Evolutionary conservation across 176 grass and related monocot genomes (phyloP).

Genomic region (Musa schizocarpa): DNA sequence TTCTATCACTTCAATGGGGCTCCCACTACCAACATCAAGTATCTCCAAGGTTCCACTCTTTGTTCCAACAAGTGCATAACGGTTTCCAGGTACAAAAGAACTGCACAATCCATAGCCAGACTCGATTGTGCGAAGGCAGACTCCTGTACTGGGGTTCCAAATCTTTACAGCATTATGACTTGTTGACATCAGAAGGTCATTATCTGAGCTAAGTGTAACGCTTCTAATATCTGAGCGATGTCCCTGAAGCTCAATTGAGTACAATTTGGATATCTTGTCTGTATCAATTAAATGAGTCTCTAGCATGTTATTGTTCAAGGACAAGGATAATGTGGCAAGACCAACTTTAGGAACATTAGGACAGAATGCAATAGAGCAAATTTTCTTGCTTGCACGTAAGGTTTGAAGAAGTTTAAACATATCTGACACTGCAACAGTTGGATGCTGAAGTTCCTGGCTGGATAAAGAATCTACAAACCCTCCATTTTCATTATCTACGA

Average conservation of each 20-base stretch:
- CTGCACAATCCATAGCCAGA: conserved; percentile 86
- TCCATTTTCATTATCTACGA: conserved; percentile 34
- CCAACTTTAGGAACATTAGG: conserved; percentile 50
- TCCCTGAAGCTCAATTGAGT: conserved; percentile 79
- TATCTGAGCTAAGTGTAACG: conserved; percentile 69
- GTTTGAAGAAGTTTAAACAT: conserved; percentile 74
- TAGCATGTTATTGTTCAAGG: conserved; percentile 81
- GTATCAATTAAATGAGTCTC: conserved; percentile 63
- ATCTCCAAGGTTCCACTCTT: conserved; percentile 83
- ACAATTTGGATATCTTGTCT: conserved; percentile 59
- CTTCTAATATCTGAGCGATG: conserved; percentile 83
- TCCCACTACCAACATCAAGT: conserved; percentile 89
- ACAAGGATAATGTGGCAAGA: conserved; percentile 61
- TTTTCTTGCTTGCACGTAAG: conserved; percentile 74
- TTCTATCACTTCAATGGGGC: conserved; percentile 59
- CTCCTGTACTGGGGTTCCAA: conserved; percentile 85
- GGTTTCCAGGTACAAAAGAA: conserved; percentile 78
- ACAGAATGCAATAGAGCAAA: conserved; percentile 69
- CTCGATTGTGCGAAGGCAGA: conserved; percentile 83
- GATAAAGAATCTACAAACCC: conserved; percentile 40
- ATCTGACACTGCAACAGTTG: conserved; percentile 53
- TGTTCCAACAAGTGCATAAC: conserved; percentile 76
- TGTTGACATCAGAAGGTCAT: conserved; percentile 82
- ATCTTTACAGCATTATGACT: conserved; percentile 91
- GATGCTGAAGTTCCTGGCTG: conserved; percentile 35